A percentile compares a stretch with the other conserved stretches of the same genome.
phyloP scores from a whole-genome alignment of 2,329 filamentous ascomycete genomes.

The Aspergillus quadrilineatus region DNA sequence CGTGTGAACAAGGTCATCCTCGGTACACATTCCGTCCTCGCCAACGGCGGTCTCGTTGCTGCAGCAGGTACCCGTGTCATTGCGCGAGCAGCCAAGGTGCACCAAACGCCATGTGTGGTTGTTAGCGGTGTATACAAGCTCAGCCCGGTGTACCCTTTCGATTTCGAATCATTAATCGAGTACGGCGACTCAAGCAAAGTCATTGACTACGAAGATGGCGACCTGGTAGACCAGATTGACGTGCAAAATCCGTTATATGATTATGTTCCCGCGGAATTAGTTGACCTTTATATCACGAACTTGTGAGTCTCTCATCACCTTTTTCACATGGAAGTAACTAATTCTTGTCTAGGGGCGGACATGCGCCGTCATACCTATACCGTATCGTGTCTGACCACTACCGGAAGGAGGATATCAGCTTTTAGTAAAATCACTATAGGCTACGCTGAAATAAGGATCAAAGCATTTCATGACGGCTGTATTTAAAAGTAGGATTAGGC shows the following conservation, averaged over 20 bases:
- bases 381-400: slow-evolving; percentile 67
- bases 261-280: slow-evolving; percentile 73
- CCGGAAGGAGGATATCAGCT: slow-evolving; percentile 60
- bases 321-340: slow-evolving; percentile 7
- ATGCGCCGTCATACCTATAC: slow-evolving; percentile 65
- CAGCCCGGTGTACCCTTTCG: slow-evolving; percentile 82
- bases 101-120: slow-evolving; percentile 81
- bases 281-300: slow-evolving; percentile 68
- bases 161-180: slow-evolving; percentile 78
- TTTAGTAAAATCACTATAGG: slow-evolving; percentile 23
- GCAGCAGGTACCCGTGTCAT: slow-evolving; percentile 81
- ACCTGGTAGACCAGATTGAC: slow-evolving; percentile 73
- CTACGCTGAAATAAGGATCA: slow-evolving; percentile 1
- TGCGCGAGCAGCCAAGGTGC: slow-evolving; percentile 77
- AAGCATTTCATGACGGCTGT: slow-evolving; percentile 17
- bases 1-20: slow-evolving; percentile 94
- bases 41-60: slow-evolving; percentile 82
- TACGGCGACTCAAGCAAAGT: slow-evolving; percentile 78
- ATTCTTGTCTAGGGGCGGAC: slow-evolving; percentile 52
- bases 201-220: slow-evolving; percentile 74
- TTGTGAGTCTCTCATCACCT: slow-evolving; percentile 53
- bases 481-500: background rate
- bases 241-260: slow-evolving; percentile 79
- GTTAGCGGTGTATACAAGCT: slow-evolving; percentile 92
- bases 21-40: slow-evolving; percentile 80